Conservation (phyloP, 768 basidiomycete species). For the Exsudoporus frostii region DNA sequence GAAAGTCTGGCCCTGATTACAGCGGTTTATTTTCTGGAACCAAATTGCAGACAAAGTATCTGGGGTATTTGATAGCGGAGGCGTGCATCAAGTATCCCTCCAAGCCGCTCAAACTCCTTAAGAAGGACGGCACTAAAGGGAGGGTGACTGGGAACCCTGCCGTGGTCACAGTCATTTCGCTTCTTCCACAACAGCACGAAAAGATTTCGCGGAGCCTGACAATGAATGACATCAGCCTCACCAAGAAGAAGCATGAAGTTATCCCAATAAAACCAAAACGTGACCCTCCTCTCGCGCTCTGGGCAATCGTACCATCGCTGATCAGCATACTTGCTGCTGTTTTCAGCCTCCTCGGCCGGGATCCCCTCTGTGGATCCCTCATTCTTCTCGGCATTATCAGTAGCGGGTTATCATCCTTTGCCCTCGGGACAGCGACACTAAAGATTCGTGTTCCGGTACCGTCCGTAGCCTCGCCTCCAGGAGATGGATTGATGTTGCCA, state of each 20-base stretch:
- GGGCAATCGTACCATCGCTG: conserved; percentile 22
- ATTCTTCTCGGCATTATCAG: conserved; percentile 31
- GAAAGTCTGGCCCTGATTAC: conserved; percentile 55
- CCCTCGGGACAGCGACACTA: conserved; percentile 27
- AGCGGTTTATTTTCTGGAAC: conserved; percentile 68
- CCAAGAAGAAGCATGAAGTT: background rate
- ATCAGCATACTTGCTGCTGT: conserved; percentile 22
- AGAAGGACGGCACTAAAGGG: background rate
- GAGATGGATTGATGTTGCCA: conserved; percentile 30
- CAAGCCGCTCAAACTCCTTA: conserved; percentile 1
- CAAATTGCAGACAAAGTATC: conserved; percentile 48
- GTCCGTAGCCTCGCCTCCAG: conserved; percentile 22
- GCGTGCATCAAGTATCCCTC: background rate
- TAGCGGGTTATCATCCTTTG: conserved; percentile 30
- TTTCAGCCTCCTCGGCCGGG: conserved; percentile 18
- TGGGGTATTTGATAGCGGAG: conserved; percentile 48
- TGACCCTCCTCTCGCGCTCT: conserved; percentile 6
- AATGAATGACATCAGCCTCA: background rate
- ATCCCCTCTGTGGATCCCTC: conserved; percentile 28
- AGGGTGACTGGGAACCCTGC: conserved; percentile 17
- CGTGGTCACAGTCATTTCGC: conserved; percentile 14
- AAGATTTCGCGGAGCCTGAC: background rate
- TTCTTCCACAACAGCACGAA: conserved; percentile 6
- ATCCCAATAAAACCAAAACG: conserved; percentile 10
- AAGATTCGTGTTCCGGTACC: conserved; percentile 22